Conservation (phyloP, 164 flowering plant genomes). For the Kingdonia uniflora region DNA sequence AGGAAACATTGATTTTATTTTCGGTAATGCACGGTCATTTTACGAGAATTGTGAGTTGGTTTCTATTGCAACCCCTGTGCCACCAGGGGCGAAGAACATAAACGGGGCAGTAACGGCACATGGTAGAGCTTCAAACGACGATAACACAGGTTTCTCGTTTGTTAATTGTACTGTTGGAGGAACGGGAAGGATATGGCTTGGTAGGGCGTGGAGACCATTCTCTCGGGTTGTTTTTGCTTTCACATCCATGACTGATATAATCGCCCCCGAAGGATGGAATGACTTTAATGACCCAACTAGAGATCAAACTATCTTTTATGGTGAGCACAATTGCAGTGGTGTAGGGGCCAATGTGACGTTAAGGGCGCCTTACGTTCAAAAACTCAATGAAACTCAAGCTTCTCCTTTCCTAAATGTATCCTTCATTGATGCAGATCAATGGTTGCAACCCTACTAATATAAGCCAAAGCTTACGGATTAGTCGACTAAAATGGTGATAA, state of each 20-base stretch:
- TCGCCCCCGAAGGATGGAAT: constrained; percentile 93
- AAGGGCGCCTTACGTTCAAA: constrained; percentile 57
- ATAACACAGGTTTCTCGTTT: constrained; percentile 72
- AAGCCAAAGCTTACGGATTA: no score
- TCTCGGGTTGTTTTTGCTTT: constrained; percentile 65
- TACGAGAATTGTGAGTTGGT: constrained; percentile 65
- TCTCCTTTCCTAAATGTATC: constrained; percentile 53
- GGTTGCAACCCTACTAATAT: constrained; percentile 41
- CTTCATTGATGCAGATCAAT: constrained; percentile 70
- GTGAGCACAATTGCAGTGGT: constrained; percentile 78
- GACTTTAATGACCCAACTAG: constrained; percentile 71
- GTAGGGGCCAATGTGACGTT: constrained; percentile 45
- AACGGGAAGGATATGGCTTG: constrained; percentile 79
- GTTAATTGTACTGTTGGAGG: constrained; percentile 74
- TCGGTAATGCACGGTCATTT: constrained; percentile 71
- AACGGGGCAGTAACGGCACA: constrained; percentile 80
- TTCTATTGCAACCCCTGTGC: constrained; percentile 71
- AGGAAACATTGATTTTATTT: constrained; percentile 91
- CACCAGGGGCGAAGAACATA: constrained; percentile 38
- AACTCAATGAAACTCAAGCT: constrained; percentile 61
- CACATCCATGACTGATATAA: constrained; percentile 67
- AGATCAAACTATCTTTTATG: constrained; percentile 76
- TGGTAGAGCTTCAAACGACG: constrained; percentile 57
- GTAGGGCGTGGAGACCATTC: constrained; percentile 92
- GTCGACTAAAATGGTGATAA: background rate